Percentiles rank a stretch among this genome's conserved stretches.
phyloP scores from a whole-genome alignment of 768 basidiomycete genomes.

The Amanita jacksonii region DNA sequence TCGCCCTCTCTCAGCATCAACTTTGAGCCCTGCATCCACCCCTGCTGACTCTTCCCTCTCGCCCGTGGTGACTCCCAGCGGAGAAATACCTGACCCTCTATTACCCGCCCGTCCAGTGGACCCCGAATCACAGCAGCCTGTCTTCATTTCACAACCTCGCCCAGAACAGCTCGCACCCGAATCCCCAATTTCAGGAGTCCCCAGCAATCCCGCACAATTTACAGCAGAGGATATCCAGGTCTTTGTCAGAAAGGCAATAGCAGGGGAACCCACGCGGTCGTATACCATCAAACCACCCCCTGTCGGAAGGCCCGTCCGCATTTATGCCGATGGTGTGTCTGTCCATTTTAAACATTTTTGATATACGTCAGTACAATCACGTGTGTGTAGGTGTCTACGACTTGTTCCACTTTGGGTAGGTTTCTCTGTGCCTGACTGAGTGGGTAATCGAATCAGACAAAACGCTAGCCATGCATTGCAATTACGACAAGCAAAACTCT shows the following conservation, averaged over 20 bases:
- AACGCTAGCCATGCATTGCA: constrained; percentile 84
- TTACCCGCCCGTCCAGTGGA: constrained; percentile 2
- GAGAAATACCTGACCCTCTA: constrained; percentile 13
- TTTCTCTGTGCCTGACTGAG: constrained; percentile 6
- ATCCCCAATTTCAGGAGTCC: too few species aligned
- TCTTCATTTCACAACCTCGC: constrained; percentile 27
- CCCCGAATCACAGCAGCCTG: constrained; percentile 17
- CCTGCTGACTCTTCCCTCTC: constrained; percentile 14
- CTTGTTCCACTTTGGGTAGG: constrained; percentile 91
- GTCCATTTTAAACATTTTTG: constrained; percentile 1
- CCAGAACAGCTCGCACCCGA: constrained; percentile 29
- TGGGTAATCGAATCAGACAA: constrained; percentile 1
- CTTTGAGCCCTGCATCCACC: constrained; percentile 36
- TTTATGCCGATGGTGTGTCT: constrained; percentile 86
- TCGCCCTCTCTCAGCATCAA: constrained; percentile 44
- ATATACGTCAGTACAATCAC: constrained; percentile 17
- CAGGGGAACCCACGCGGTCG: constrained; percentile 49
- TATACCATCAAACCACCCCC: constrained; percentile 90
- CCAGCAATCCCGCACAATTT: constrained; percentile 60
- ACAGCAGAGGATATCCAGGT: constrained; percentile 70
- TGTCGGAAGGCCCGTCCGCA: constrained; percentile 64
- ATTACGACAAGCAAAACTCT: constrained; percentile 91
- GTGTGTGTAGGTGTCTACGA: constrained; percentile 78
- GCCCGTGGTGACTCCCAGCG: constrained; percentile 15
- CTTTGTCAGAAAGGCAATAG: constrained; percentile 69